Base-by-base conservation (phyloP, 768 basidiomycete species). In the Pleurotus tuber-regium region DNA sequence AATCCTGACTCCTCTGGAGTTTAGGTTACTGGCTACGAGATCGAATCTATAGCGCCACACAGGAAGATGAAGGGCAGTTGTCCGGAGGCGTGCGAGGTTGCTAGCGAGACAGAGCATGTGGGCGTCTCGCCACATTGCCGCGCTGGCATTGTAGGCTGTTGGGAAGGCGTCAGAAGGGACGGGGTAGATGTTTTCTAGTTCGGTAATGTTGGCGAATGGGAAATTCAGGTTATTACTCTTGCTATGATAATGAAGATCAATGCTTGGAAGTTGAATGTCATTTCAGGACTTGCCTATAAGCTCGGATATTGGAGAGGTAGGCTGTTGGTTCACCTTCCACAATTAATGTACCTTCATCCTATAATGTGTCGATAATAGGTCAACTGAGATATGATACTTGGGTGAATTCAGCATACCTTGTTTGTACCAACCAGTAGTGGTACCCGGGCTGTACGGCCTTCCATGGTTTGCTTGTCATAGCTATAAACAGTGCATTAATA, bases 171-270 rank as follows among this genome's bases (percentile, higher is more conserved):
- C 33, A 0, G 67, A 69, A 8, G 63, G 63, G 38, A 67, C 66
- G 10, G 64, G 60, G 39, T 67, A 66, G 50, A 54, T 54, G n/a
- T 47, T 41, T 53, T 66, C 51, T 8, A 68, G 56, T 4, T 50
- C 31, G 12, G 59, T 41, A 30, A 65, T 51, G 41, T 57, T 28
- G 12, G 65, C 58, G 38, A 65, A 66, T 3, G 67, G 66, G 59
- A 68, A 68, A 52, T 66, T 66, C 12, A 68, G 61, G 51, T 66
- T 68, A 59, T 66, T 68, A 54, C 65, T 66, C 51, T 59, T 63
- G 47, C 65, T 64, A 23, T 10, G 16, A 26, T 19, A 11, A 6
- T 19, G n/a, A n/a, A n/a, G n/a, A n/a, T n/a, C n/a, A n/a, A n/a
- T n/a, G n/a, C n/a, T 30, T 12, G 21, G 28, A 21, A 40, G 40